Base-by-base conservation (phyloP, 495 filamentous ascomycete genomes). In the Hyaloscypha hepaticicola region DNA sequence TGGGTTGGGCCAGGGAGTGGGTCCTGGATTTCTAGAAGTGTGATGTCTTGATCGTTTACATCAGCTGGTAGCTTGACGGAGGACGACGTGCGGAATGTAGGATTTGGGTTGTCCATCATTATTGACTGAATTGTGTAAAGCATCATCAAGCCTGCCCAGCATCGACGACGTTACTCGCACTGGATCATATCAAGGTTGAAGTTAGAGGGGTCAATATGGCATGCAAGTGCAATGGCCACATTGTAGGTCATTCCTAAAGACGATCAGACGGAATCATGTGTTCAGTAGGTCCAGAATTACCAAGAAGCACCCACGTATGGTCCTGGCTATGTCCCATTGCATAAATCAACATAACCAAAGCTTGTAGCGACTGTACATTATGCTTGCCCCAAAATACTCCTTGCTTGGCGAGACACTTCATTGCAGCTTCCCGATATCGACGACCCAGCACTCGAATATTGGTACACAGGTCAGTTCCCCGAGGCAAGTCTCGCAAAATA, bases 291-390 rank as follows among this genome's bases (percentile, higher is more conserved):
- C 4, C 38, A 9, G 9, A 16, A 9, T 45, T 19, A 65, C 57
- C 63, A 24, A 65, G 63, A 24, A 65, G 55, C 9, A 60, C 77
- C 76, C 77, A 81, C 14, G 75, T 77, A 0, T 77, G 70, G 1
- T 79, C 70, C 5, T 79, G 76, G 0, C 74, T 74, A 27, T 82
- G 76, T 3, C 75, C 62, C 11, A 78, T 72, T 16, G 78, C 80
- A 63, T 82, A 82, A 58, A 72, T 73, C 24, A 81, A 64, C 26
- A 82, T 72, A 2, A 82, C 72, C 11, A 82, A 68, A 5, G 77
- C 77, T 70, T 82, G 80, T 1, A 82, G 65, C 12, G 80, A 80
- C 63, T 77, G 76, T 45, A 82, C 74, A n/a, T 72, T 78, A 57
- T 81, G 77, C 6, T 75, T 75, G 38, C 75, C 77, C 64, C 80